Conservation (phyloP, 352 stramenopile species). For the Phytophthora litchii region DNA sequence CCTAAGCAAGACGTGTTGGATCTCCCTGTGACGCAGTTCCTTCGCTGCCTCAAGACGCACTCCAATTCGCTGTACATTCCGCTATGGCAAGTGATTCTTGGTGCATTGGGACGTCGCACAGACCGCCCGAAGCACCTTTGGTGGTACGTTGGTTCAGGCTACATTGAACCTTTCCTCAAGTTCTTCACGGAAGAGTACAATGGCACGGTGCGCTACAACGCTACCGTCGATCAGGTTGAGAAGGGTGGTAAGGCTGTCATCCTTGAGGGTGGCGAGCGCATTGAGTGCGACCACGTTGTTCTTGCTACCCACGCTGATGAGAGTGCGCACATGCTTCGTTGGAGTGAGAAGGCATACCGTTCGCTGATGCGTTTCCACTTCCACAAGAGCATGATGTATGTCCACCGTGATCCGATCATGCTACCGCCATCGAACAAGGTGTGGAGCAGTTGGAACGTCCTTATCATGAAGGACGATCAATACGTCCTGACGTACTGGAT, state of each 20-base stretch:
- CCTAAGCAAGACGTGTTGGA: conserved; percentile 86
- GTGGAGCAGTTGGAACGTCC: conserved; percentile 88
- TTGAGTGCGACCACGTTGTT: conserved; percentile 87
- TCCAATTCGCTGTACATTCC: conserved; percentile 89
- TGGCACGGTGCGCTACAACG: conserved; percentile 81
- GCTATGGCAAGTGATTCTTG: conserved; percentile 84
- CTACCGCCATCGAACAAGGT: conserved; percentile 76
- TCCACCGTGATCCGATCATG: conserved; percentile 81
- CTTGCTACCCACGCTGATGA: conserved; percentile 83
- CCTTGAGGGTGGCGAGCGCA: conserved; percentile 68
- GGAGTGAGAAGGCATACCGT: conserved; percentile 65
- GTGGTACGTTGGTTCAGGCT: conserved; percentile 86
- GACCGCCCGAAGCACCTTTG: conserved; percentile 85
- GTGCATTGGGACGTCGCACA: conserved; percentile 69
- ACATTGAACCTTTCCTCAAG: conserved; percentile 87
- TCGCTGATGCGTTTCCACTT: conserved; percentile 84
- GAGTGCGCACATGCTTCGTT: conserved; percentile 74
- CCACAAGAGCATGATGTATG: conserved; percentile 91
- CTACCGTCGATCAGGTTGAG: conserved; percentile 64
- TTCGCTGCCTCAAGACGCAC: conserved; percentile 88
- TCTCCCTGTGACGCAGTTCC: conserved; percentile 82
- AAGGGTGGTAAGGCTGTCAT: conserved; percentile 84
- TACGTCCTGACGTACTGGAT: conserved; percentile 92
- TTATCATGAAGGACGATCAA: conserved; percentile 83
- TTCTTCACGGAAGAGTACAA: conserved; percentile 85